Conservation (phyloP, 352 stramenopile genomes). For the Pythium folliculosum region DNA sequence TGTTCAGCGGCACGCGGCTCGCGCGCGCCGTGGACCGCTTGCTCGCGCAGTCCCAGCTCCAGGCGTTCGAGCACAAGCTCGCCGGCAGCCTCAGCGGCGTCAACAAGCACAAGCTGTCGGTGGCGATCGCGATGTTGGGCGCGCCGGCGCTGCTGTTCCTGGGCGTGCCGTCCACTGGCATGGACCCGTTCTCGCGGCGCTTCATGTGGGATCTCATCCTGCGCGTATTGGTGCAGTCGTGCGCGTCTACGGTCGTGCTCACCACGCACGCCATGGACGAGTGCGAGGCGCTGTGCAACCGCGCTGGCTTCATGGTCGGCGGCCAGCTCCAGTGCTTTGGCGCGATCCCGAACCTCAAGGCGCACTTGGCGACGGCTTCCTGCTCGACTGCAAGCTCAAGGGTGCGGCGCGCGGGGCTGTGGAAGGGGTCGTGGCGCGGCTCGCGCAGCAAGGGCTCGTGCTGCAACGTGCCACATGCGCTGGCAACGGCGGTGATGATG, state of each 20-base stretch:
- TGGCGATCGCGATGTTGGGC: conserved; percentile 94
- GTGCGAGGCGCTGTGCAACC: conserved; percentile 80
- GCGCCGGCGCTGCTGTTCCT: conserved; percentile 86
- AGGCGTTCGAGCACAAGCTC: conserved; percentile 70
- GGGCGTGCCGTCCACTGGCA: conserved; percentile 87
- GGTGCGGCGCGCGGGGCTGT: conserved; percentile 21
- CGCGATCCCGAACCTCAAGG: conserved; percentile 90
- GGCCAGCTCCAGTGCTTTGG: conserved; percentile 92
- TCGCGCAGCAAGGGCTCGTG: conserved; percentile 10
- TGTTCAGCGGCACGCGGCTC: conserved; percentile 34
- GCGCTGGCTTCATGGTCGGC: not conserved
- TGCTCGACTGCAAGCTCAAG: conserved; percentile 79
- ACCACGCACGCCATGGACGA: conserved; percentile 96
- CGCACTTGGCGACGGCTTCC: conserved; percentile 86
- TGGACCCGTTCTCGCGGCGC: conserved; percentile 91
- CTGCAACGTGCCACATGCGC: not conserved
- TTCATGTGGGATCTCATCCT: conserved; percentile 91
- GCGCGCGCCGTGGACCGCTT: conserved; percentile 55
- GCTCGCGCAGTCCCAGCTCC: conserved; percentile 72
- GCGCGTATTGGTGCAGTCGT: conserved; percentile 44
- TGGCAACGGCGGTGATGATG: no score
- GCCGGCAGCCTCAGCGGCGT: conserved; percentile 75
- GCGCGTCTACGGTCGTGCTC: conserved; percentile 72
- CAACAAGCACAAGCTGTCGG: conserved; percentile 93
- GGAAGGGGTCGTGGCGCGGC: conserved; percentile 25